A percentile compares a stretch with the other conserved stretches of the same genome.
Evolutionary conservation across 345 rosid species (phyloP).

Genomic region (Pistacia atlantica): DNA sequence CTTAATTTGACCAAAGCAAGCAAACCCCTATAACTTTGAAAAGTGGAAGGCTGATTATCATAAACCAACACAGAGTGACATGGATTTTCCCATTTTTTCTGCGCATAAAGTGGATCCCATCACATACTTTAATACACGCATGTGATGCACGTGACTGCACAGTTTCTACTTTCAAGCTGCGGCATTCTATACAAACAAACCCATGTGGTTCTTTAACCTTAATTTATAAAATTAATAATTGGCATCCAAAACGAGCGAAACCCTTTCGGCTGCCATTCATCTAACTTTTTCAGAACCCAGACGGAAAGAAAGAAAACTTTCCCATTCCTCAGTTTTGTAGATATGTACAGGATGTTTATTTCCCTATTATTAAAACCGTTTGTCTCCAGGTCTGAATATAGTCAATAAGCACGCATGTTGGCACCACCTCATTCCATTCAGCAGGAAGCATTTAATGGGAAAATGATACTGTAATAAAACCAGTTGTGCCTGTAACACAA

Average conservation of each 20-base stretch:
- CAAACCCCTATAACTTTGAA: neutral
- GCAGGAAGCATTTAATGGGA: too few relatives aligned
- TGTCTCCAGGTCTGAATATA: too few relatives aligned
- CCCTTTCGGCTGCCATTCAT: neutral
- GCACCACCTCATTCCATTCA: too few relatives aligned
- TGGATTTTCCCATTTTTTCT: neutral
- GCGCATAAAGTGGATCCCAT: neutral
- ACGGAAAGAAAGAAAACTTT: neutral
- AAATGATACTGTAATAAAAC: too few relatives aligned
- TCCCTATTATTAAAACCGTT: neutral
- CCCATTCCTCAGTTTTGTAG: neutral
- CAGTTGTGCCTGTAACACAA: too few relatives aligned
- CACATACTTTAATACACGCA: neutral
- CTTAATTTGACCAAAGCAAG: neutral
- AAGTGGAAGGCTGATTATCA: neutral
- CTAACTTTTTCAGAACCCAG: neutral
- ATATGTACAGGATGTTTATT: neutral
- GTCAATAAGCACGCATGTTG: too few relatives aligned
- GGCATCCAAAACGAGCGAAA: neutral
- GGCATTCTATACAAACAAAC: neutral
- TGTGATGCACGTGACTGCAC: conserved; percentile 6
- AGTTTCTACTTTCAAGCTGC: neutral
- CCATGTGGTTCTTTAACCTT: neutral
- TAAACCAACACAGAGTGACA: neutral
- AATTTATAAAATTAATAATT: too few relatives aligned